Evolutionary conservation across 2,329 filamentous ascomycete genomes (phyloP), one percentile per base, ranked within the genome.

Genomic region (Pseudocercospora eumusae): DNA sequence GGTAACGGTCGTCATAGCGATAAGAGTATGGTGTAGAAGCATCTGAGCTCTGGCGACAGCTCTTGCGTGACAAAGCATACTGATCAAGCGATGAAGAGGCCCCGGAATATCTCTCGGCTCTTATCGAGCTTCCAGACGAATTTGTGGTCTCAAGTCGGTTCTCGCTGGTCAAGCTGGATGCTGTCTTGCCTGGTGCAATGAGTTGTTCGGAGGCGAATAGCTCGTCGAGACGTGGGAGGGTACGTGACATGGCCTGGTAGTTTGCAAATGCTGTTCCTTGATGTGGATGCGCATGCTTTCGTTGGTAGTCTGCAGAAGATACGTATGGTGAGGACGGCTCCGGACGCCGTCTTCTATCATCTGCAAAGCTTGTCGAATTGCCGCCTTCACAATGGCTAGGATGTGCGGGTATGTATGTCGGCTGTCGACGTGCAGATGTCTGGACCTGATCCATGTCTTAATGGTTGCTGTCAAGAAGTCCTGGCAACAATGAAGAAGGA

Each of bases 151-250:
- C 50, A 13, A 36, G 20, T 20, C 27, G 50, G 36, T 11, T 31
- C n/a, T 54, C 50, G 27, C 23, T 36, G 27, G n/a, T 11, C 2
- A 21, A 8, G n/a, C 27, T 31, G 27, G 13, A 8, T 33, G n/a
- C 20, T 25, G 42, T 53, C 18, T 28, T n/a, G 42, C 31, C 23
- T 8, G 61, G 61, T 28, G 58, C 58, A 49, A 63, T 63, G 36
- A 63, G 33, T 18, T 60, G 61, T 40, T 63, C 58, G 20, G 57
- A 60, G 21, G 61, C 61, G 45, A 63, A 63, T 33, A 63, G 57
- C 27, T 63, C 61, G 20, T 63, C 58, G 44, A 63, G 53, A 28
- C 61, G 56, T 18, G 61, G 61, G 10, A 63, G 61, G 5, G 50
- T 54, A 36, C 27, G 50, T 28, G 50, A 54, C 50, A 36, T 54